Base-by-base conservation (phyloP, 2,329 filamentous ascomycete genomes). In the Colletotrichum sp. region DNA sequence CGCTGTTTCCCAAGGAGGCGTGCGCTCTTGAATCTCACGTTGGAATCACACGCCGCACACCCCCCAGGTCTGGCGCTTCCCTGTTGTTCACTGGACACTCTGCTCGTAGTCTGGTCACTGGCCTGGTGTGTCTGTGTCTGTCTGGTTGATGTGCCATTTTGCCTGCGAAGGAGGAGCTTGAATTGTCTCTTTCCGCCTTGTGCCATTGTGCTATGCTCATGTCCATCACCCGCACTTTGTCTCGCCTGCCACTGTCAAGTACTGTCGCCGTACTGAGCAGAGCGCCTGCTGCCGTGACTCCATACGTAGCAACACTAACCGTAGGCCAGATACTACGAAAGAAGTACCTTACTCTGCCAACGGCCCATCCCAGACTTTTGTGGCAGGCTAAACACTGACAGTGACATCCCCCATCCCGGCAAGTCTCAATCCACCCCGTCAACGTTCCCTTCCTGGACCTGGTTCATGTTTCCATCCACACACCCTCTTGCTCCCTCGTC, bases 391-490 rank as follows among this genome's bases (percentile, higher is more conserved):
- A 36, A 66, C 28, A 66, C 64, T 74, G 71, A 71, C 71, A 66
- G 60, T 71, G 71, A 74, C 67, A 74, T 74, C 66, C 60, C 58
- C 67, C 58, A 73, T 75, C 73, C 73, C 56, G 36, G 73, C 73
- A 73, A 73, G 73, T 75, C 70, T 75, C 38, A 65, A 68, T 12
- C 70, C 73, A 75, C 73, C 70, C 69, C 70, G 34, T 68, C 73
- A 32, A 72, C 24, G 62, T 73, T 75, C 62, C 73, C 73, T 72
- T 75, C 70, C 73, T 26, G 73, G 70, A 73, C 73, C 70, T 75
- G 73, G 73, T 72, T 75, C 58, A 68, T 43, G 26, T 65, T 73
- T 56, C 43, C 58, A 67, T 73, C 64, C 73, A 72, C 69, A 75
- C 73, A 66, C 73, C 64, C 70, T 68, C 55, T 26, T 67, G 21